Base-by-base conservation (phyloP, 208 protist genomes). In the Leishmania gerbilli region DNA sequence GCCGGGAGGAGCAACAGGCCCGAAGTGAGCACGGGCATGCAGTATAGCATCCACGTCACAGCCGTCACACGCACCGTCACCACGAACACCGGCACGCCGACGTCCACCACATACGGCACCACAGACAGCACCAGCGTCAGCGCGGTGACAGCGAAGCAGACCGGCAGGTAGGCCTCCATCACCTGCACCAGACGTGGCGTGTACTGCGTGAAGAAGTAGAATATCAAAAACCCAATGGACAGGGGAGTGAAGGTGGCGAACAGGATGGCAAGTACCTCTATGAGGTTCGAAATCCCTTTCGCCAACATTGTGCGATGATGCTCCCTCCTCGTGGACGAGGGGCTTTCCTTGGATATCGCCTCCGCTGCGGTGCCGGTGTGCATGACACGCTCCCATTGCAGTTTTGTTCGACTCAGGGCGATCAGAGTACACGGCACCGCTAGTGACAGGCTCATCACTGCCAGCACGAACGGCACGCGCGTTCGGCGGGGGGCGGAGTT, bases 401-500 rank as follows among this genome's bases (percentile, higher is more conserved):
- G 84, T 9, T 88, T 92, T 1, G 93, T 91, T 37, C 93, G 84
- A 62, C 84, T 87, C 34, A 97, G 86, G 60, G 92, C 88, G 1
- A 95, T 88, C 7, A 97, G 75, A 24, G 93, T 78, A 80, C 86
- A 92, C 68, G 93, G 93, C 71, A 95, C 88, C 4, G 89, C 86
- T 17, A 94, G 40, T 24, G 86, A 84, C 21, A 95, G 79, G 40
- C 89, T 85, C 24, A 95, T 65, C 37, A 90, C 75, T 51, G 83
- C 89, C 58, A 96, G 65, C n/a, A 94, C 89, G 77, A 96, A 95
- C 7, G 92, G 92, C 40, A 93, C 89, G 9, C 87, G 84, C 27
- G 83, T 88, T 64, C 79, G 78, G 64, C 81, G 79, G 9, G 74
- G 77, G 15, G 74, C 5, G 51, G 13, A 15, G 51, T 56, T 67